Base-by-base conservation (phyloP, 2,329 filamentous ascomycete genomes). In the Aspergillus felis region DNA sequence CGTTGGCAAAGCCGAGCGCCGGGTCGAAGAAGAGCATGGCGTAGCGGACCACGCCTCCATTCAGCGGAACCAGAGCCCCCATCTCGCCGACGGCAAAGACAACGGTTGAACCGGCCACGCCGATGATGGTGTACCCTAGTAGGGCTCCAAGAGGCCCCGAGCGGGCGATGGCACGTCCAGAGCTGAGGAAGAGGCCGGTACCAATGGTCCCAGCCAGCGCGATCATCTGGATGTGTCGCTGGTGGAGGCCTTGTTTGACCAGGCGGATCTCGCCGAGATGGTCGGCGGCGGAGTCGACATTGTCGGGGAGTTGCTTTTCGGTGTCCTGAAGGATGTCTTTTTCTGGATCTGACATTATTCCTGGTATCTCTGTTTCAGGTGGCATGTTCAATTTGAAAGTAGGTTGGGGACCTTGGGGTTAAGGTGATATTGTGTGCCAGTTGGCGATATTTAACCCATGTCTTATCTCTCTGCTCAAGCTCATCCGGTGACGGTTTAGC, bases 71-170 rank as follows among this genome's bases (percentile, higher is more conserved):
- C 25, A 76, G 59, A 1, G 74, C 64, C 0, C 69, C 67, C 56
- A 78, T 71, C 55, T 78, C 75, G 5, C 70, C 74, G 5, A 74
- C 68, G 7, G 68, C 66, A 12, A 72, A 65, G 0, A 72, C 65
- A 0, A 78, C 71, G 38, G 66, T 68, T 9, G 64, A 68, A 0
- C 71, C 71, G 3, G 69, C 62, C 3, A 74, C 35, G 12, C 76
- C 76, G 29, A 75, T 70, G 44, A 75, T 66, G 0, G 66, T 46
- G 54, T 78, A 78, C n/a, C 69, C 74, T 8, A 79, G 58, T 14
- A 71, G 67, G 0, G 68, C 68, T 3, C 70, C 69, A 8, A 70
- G 48, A 17, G 73, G 73, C 1, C 73, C 73, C 17, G 67, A 65
- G 35, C 62, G 62, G 1, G 66, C 65, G 46, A 75, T 68, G 9